phyloP scores from a whole-genome alignment of 345 rosid genomes.

The Citrus glauca region DNA sequence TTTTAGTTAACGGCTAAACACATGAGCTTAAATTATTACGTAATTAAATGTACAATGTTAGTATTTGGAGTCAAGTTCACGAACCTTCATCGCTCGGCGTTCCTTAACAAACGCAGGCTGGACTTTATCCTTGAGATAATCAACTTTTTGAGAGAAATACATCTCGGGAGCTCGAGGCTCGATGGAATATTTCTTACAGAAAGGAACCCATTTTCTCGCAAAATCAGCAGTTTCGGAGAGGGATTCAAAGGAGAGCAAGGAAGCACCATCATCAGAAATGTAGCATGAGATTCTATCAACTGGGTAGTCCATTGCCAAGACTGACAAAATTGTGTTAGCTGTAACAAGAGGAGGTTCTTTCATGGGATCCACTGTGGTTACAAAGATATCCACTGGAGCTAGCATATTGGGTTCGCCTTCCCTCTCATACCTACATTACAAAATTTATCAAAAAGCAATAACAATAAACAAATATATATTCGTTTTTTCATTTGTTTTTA shows the following conservation, averaged over 20 bases:
- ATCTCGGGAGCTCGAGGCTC: slow-evolving; percentile 82
- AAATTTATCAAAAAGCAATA: neutral
- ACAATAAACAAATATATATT: too few relatives aligned
- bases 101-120: slow-evolving; percentile 96
- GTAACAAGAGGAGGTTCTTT: slow-evolving; percentile 99
- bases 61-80: neutral
- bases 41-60: too few relatives aligned
- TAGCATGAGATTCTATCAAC: slow-evolving; percentile 93
- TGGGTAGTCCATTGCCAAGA: slow-evolving; percentile 91
- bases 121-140: slow-evolving; percentile 93
- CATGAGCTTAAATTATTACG: neutral
- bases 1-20: neutral
- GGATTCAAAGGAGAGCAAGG: slow-evolving; percentile 89
- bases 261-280: slow-evolving; percentile 93
- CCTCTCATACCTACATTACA: slow-evolving; percentile 59
- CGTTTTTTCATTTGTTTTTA: too few relatives aligned
- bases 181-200: slow-evolving; percentile 59
- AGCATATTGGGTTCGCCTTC: slow-evolving; percentile 92
- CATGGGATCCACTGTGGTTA: slow-evolving; percentile 94
- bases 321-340: slow-evolving; percentile 81
- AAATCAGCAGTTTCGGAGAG: slow-evolving; percentile 80
- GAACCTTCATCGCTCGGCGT: slow-evolving; percentile 93
- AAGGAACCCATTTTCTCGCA: slow-evolving; percentile 87
- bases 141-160: slow-evolving; percentile 70
- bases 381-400: slow-evolving; percentile 78